Evolutionary conservation across 345 rosid genomes (phyloP), one percentile per base, ranked within the genome.

Genomic region (Murraya paniculata): DNA sequence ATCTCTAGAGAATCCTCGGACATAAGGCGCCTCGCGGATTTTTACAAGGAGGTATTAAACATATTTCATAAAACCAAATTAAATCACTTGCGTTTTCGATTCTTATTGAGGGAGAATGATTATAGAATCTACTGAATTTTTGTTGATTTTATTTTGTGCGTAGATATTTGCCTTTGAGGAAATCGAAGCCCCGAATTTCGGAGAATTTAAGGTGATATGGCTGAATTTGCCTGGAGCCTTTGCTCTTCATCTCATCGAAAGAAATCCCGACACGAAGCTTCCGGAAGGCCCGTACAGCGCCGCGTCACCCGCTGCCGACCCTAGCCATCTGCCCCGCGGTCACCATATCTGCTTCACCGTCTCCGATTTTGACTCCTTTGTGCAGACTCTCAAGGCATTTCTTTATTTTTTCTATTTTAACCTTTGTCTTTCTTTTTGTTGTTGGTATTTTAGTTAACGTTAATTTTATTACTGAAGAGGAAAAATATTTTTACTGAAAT

Each of bases 241-340:
- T 82, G 74, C 87, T 39, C 74, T 95, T 76, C 98, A 95, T 78
- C 84, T 95, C 59, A 93, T 95, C 65, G 96, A 95, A 83, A 84
- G 97, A 79, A 84, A 64, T 84, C 87, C 90, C 61, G 80, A 71
- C 60, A 79, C 91, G n/a, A 90, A 85, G 76, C 96, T 95, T 71
- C 97, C 98, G 1, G 97, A 95, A 81, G 87, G 98, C 61, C 99
- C 98, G 7, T 95, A 80, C 83, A 92, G 94, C 77, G 86, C 96
- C 60, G 59, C 87, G 10, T 81, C 92, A 0, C 85, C 94, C 0
- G 84, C 86, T 74, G 82, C 56, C 16, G 93, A 93, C 77, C 94
- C 96, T 72, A 83, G 88, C 85, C 89, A 94, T 82, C 92, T 95
- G 61, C 90, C 90, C 45, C 74, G 91, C 76, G 94, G 98, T 62